phyloP scores from a whole-genome alignment of 148 eudicot species.

The Rhododendron vialii region DNA sequence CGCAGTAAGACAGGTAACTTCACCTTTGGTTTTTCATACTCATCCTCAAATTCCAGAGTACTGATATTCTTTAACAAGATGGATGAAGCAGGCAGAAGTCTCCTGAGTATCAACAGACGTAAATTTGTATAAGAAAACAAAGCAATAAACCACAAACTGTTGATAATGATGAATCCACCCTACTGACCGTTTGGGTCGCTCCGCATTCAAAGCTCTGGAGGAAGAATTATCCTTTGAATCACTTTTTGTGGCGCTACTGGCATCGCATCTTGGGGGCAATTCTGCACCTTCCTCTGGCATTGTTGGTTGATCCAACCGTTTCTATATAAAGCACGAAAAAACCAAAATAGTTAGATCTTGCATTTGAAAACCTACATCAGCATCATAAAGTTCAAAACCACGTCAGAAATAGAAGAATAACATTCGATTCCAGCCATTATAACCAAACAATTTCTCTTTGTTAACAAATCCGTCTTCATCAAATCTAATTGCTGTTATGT shows the following conservation, averaged over 20 bases:
- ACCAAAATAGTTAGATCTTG: neutral
- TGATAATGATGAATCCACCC: neutral
- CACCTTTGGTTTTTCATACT: slow-evolving; percentile 52
- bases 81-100: slow-evolving; percentile 81
- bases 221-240: slow-evolving; percentile 8
- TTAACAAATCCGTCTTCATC: neutral
- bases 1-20: neutral
- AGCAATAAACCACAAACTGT: neutral
- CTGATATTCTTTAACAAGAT: slow-evolving; percentile 52
- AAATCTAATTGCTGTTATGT: neutral
- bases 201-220: slow-evolving; percentile 21
- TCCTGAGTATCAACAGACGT: slow-evolving; percentile 45
- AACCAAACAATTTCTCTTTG: neutral
- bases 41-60: slow-evolving; percentile 41
- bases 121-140: neutral
- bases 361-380: neutral
- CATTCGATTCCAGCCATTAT: neutral
- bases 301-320: slow-evolving; percentile 5
- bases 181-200: slow-evolving; percentile 60
- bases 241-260: slow-evolving; percentile 12
- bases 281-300: slow-evolving; percentile 28
- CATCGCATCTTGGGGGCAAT: slow-evolving; percentile 8
- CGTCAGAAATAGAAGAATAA: neutral
- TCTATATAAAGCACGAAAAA: slow-evolving; percentile 12
- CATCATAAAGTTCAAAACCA: neutral